Percentiles rank a stretch among this genome's conserved stretches.
Conservation (phyloP, 2,329 filamentous ascomycete genomes). For the Aspergillus unguis region DNA sequence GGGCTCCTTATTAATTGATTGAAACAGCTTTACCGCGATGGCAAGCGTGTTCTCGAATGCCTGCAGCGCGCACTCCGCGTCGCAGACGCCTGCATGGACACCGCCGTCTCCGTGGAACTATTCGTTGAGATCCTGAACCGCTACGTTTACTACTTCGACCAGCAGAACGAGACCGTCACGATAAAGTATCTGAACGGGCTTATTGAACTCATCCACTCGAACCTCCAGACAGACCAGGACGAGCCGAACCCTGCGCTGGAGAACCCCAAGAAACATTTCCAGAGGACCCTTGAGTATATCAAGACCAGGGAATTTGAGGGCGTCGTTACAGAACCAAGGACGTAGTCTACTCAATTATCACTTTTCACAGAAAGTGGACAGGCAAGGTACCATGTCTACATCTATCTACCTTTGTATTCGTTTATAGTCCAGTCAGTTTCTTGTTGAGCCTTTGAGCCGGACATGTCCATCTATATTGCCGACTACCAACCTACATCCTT, state of each 20-base stretch:
- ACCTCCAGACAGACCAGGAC: slow-evolving; percentile 75
- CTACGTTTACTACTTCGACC: slow-evolving; percentile 99
- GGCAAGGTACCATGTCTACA: neutral
- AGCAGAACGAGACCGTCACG: slow-evolving; percentile 97
- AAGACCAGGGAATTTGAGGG: slow-evolving; percentile 88
- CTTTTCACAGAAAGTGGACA: neutral
- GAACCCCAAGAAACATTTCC: slow-evolving; percentile 87
- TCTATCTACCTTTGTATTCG: neutral
- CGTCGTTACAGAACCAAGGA: slow-evolving; percentile 66
- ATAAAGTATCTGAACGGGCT: slow-evolving; percentile 97
- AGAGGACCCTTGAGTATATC: slow-evolving; percentile 93
- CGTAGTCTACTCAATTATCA: neutral
- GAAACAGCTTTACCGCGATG: slow-evolving; percentile 86
- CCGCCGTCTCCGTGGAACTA: slow-evolving; percentile 90
- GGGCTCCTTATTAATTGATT: slow-evolving; percentile 5
- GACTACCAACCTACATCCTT: no score
- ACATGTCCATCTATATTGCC: no score
- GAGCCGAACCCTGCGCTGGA: slow-evolving; percentile 69
- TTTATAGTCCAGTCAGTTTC: neutral
- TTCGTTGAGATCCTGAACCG: slow-evolving; percentile 98
- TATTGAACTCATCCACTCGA: slow-evolving; percentile 97
- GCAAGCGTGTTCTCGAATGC: slow-evolving; percentile 94
- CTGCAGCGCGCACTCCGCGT: slow-evolving; percentile 92
- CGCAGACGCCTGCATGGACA: slow-evolving; percentile 98
- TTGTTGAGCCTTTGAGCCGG: no score